A percentile compares a stretch with the other conserved stretches of the same genome.
Evolutionary conservation across 2,329 filamentous ascomycete species (phyloP).

Genomic region (Fusarium agapanthi): DNA sequence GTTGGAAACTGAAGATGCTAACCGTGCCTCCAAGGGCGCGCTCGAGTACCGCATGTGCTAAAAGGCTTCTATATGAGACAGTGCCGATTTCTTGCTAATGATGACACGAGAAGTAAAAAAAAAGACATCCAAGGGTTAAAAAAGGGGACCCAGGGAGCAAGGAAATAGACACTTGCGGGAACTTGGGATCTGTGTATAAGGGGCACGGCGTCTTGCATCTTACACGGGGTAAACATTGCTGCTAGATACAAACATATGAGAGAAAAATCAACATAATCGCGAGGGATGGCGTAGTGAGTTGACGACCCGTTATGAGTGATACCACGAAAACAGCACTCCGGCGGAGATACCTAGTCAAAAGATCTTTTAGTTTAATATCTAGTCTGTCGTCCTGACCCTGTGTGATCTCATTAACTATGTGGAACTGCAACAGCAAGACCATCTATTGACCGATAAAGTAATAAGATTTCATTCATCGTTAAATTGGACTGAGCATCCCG

Average conservation of each 20-base stretch:
- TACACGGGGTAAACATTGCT: conserved; percentile 29
- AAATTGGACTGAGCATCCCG: conserved; percentile 5
- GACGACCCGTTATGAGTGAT: conserved; percentile 43
- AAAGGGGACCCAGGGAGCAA: conserved; percentile 1
- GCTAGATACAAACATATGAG: conserved; percentile 30
- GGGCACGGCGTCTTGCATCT: conserved; percentile 42
- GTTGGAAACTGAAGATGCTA: conserved; percentile 78
- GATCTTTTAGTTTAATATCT: conserved; percentile 38
- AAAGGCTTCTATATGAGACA: conserved; percentile 1
- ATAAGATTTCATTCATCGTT: conserved; percentile 33
- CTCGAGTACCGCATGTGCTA: conserved; percentile 85
- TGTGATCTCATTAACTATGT: neutral
- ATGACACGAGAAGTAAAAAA: conserved; percentile 35
- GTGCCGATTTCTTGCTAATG: conserved; percentile 37
- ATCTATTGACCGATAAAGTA: conserved; percentile 12
- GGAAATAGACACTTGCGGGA: conserved; percentile 30
- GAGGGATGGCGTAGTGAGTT: conserved; percentile 38
- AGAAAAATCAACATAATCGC: conserved; percentile 25
- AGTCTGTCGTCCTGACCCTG: neutral
- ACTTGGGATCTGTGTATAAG: conserved; percentile 35
- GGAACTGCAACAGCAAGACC: neutral
- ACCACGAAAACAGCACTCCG: conserved; percentile 42
- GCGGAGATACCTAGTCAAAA: conserved; percentile 42
- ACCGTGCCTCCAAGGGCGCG: conserved; percentile 71
- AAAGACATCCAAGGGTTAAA: neutral